A percentile compares a stretch with the other conserved stretches of the same genome.
Conservation (phyloP, 768 basidiomycete genomes). For the Russula foetens region DNA sequence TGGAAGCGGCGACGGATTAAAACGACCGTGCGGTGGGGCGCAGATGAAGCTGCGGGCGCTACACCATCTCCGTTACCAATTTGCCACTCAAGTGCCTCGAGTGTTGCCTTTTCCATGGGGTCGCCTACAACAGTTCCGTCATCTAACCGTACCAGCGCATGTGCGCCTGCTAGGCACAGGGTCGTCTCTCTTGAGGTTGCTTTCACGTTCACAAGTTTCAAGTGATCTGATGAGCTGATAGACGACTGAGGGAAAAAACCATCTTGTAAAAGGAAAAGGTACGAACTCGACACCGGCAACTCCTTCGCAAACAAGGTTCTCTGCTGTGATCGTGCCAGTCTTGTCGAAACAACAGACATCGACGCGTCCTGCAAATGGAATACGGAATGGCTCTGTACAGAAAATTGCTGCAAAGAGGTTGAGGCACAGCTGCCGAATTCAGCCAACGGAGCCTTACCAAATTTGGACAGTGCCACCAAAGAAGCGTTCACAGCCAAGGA, state of each 20-base stretch:
- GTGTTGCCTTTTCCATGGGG: constrained; percentile 97
- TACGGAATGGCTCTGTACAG: constrained; percentile 98
- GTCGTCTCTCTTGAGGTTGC: constrained; percentile 72
- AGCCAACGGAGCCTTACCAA: constrained; percentile 42
- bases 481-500: constrained; percentile 94
- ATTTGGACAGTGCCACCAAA: constrained; percentile 88
- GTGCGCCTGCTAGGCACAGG: constrained; percentile 85
- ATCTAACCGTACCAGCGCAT: constrained; percentile 89
- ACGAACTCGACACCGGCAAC: constrained; percentile 85
- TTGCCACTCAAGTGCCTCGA: constrained; percentile 85
- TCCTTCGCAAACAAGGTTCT: constrained; percentile 91
- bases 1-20: constrained; percentile 89
- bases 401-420: constrained; percentile 69
- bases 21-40: constrained; percentile 52
- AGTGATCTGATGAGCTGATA: constrained; percentile 47
- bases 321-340: constrained; percentile 97
- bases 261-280: not conserved
- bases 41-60: constrained; percentile 41
- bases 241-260: not conserved
- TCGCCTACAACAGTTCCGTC: constrained; percentile 94
- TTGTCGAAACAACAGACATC: constrained; percentile 99
- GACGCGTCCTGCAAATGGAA: constrained; percentile 90
- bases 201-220: constrained; percentile 70
- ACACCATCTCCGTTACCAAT: constrained; percentile 51
- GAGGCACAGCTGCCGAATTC: not conserved